These are phyloP conservation scores for Saturnispora ahearnii DNA, from an alignment of 805 yeast genomes.

Conservation along the genomic window DNA sequence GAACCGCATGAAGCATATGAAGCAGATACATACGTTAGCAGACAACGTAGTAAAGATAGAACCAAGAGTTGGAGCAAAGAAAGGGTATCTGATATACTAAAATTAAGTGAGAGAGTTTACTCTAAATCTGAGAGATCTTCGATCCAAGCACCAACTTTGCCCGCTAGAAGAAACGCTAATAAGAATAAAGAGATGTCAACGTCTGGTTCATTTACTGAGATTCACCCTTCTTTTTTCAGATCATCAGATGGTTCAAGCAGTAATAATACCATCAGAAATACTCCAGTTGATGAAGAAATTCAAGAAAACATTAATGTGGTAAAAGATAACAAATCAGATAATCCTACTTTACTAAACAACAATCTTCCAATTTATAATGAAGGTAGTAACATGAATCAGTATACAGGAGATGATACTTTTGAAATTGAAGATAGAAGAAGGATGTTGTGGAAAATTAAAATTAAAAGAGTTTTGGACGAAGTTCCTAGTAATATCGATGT, in stretches of 20 bases:
- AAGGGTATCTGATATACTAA: not conserved
- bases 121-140: not conserved
- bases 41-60: not conserved
- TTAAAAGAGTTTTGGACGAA: conserved; percentile 32
- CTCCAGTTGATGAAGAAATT: not conserved
- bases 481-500: conserved; percentile 34
- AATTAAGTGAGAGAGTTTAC: conserved; percentile 1
- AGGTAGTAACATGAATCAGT: not conserved
- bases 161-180: not conserved
- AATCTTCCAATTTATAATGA: not conserved
- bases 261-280: not conserved
- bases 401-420: not conserved
- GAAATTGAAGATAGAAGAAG: conserved; percentile 35
- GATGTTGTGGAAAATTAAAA: conserved; percentile 49
- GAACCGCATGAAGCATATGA: not conserved
- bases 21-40: not conserved
- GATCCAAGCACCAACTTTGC: not conserved
- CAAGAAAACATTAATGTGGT: not conserved
- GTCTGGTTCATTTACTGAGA: not conserved
- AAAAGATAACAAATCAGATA: not conserved
- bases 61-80: conserved; percentile 5
- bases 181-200: not conserved
- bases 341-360: not conserved
- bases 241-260: not conserved
- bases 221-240: not conserved